Conservation (phyloP, 129 eudicot species). For the Saposhnikovia divaricata region DNA sequence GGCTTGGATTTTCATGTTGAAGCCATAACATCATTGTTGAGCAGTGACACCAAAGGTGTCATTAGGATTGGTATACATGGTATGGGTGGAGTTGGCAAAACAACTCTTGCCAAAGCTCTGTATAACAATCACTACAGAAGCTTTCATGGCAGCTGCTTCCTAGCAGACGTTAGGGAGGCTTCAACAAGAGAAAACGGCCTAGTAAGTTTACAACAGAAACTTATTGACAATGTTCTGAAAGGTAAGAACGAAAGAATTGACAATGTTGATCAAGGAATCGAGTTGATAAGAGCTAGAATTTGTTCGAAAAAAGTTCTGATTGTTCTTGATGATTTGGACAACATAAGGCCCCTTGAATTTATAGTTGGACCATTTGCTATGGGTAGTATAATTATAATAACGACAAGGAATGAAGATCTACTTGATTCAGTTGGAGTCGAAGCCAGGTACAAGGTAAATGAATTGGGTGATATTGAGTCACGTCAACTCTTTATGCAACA, state of each 20-base stretch:
- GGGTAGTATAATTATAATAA: too few species aligned
- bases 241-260: not conserved
- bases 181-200: not conserved
- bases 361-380: constrained; percentile 14
- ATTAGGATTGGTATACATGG: not conserved
- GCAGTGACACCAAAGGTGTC: not conserved
- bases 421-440: too few species aligned
- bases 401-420: too few species aligned
- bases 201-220: not conserved
- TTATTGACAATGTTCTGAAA: not conserved
- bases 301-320: too few species aligned
- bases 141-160: constrained; percentile 12
- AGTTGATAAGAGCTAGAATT: not conserved
- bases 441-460: too few species aligned
- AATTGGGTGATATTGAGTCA: too few species aligned
- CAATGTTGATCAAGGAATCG: not conserved
- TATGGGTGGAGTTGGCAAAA: constrained; percentile 30
- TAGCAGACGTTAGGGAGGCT: not conserved
- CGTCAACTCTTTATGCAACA: too few species aligned
- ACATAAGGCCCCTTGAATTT: not conserved
- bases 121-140: not conserved
- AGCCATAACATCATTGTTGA: not conserved
- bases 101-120: constrained; percentile 14
- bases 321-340: too few species aligned
- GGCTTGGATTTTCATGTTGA: not conserved